A percentile compares a stretch with the other conserved stretches of the same genome.
Conservation (phyloP, 1,284 basidiomycete species). For the Leccinum fallax region DNA sequence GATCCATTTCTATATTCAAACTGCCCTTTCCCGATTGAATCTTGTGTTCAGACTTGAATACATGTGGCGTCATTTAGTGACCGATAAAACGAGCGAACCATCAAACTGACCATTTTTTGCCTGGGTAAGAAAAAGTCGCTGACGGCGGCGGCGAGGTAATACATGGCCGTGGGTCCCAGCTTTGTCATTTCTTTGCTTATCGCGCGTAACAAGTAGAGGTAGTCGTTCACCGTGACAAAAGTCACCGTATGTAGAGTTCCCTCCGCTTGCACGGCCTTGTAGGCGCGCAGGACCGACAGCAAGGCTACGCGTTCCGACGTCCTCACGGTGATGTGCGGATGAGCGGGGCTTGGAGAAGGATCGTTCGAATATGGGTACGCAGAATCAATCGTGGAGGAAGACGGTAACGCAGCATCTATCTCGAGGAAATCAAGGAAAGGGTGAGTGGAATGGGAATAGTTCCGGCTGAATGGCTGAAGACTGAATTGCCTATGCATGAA, state of each 20-base stretch:
- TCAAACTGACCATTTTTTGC: constrained; percentile 74
- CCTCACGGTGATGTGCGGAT: constrained; percentile 64
- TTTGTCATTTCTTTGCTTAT: constrained; percentile 74
- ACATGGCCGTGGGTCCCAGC: constrained; percentile 79
- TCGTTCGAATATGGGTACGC: constrained; percentile 23
- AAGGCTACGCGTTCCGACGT: constrained; percentile 67
- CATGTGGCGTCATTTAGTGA: constrained; percentile 17
- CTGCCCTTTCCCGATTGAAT: constrained; percentile 96
- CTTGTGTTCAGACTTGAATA: constrained; percentile 88
- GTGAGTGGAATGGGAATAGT: constrained; percentile 97
- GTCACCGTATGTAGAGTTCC: constrained; percentile 84
- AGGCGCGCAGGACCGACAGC: constrained; percentile 74
- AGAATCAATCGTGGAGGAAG: constrained; percentile 21
- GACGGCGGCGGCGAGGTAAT: constrained; percentile 97
- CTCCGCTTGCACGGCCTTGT: constrained; percentile 77
- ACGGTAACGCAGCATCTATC: constrained; percentile 49
- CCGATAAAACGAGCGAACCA: not conserved
- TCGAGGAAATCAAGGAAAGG: constrained; percentile 97
- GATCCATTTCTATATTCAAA: constrained; percentile 95
- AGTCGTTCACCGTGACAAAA: constrained; percentile 96
- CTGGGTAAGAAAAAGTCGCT: constrained; percentile 96
- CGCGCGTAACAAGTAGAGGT: constrained; percentile 89
- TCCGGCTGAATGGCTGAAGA: constrained; percentile 93
- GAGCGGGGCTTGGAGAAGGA: constrained; percentile 22
- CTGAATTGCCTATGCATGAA: constrained; percentile 99